These are phyloP conservation scores for Fraxinus ornus DNA, from an alignment of 305 asterid species.

Conservation along the genomic window DNA sequence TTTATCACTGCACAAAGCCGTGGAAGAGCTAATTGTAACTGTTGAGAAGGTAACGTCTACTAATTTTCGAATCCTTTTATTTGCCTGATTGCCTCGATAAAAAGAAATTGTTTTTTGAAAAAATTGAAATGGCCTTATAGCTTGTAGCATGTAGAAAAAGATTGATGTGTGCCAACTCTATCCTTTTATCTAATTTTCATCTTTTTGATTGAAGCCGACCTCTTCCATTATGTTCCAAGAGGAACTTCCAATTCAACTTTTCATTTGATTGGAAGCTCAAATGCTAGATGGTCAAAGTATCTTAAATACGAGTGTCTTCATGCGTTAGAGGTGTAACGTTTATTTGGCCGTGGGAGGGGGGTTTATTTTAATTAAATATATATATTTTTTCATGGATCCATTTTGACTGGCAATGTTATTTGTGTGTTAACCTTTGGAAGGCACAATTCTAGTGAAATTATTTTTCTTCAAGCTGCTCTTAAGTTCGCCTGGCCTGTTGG, in stretches of 20 bases:
- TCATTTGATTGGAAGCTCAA: not conserved
- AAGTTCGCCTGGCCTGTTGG: not conserved
- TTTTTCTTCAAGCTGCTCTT: not conserved
- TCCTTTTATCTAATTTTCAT: not conserved
- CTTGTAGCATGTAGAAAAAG: not conserved
- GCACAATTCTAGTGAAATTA: not conserved
- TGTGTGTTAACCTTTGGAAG: not conserved
- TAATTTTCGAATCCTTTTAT: not conserved
- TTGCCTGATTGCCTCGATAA: not conserved
- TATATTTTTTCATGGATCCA: not conserved
- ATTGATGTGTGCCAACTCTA: not conserved
- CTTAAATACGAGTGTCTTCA: not conserved
- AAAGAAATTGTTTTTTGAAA: too few species aligned
- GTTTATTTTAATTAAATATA: not conserved
- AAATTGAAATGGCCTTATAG: not conserved
- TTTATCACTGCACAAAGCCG: slow-evolving; percentile 49
- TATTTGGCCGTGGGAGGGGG: not conserved
- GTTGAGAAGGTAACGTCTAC: slow-evolving; percentile 50
- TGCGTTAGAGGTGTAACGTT: not conserved
- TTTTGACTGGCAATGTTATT: not conserved
- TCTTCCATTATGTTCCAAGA: not conserved
- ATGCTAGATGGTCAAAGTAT: not conserved
- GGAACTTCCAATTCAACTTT: not conserved
- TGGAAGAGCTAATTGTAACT: slow-evolving; percentile 42
- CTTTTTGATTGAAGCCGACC: not conserved